A percentile compares a stretch with the other conserved stretches of the same genome.
phyloP scores from a whole-genome alignment of 768 basidiomycete genomes.

The Tulasnella sp. region DNA sequence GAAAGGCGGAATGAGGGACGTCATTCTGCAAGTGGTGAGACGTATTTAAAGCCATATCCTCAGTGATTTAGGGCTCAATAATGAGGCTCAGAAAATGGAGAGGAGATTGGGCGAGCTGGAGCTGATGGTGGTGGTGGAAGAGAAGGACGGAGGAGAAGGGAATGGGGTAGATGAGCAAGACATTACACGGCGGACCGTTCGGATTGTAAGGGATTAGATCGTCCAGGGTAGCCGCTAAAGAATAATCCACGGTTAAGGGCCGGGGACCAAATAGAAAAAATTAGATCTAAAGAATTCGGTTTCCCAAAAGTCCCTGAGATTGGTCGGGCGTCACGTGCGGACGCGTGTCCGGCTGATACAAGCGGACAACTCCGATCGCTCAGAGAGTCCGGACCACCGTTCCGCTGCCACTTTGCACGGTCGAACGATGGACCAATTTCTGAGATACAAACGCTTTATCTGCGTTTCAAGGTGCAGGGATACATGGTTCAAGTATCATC shows the following conservation, averaged over 20 bases:
- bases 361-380: not conserved
- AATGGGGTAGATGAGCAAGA: not conserved
- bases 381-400: not conserved
- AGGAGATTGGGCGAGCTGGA: not conserved
- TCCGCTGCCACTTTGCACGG: not conserved
- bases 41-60: slow-evolving; percentile 3
- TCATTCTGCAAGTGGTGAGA: not conserved
- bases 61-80: not conserved
- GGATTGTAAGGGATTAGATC: not conserved
- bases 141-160: not conserved
- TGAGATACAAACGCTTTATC: not conserved
- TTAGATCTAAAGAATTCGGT: not conserved
- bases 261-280: not conserved
- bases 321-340: not conserved
- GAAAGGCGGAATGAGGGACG: not conserved
- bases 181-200: not conserved
- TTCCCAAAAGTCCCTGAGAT: not conserved
- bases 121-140: not conserved
- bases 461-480: not conserved
- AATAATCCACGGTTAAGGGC: not conserved
- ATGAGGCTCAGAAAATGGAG: not conserved
- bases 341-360: not conserved
- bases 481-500: not conserved
- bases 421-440: not conserved
- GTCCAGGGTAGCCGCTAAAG: not conserved